A percentile compares a stretch with the other conserved stretches of the same genome.
phyloP scores from a whole-genome alignment of 805 yeast species.

The Saccharomycopsis guyanensis region DNA sequence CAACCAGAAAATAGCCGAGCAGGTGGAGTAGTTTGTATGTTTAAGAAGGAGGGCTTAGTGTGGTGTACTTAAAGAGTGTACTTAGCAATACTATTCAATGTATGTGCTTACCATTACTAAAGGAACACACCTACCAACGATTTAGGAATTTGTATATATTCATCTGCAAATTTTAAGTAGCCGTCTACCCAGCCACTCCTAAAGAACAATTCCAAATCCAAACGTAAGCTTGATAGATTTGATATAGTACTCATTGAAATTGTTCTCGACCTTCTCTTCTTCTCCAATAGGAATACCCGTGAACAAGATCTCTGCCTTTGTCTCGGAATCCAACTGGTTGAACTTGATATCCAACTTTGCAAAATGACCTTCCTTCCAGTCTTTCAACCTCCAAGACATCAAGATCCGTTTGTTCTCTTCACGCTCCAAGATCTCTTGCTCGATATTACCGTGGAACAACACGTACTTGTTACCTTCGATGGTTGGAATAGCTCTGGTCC shows the following conservation, averaged over 20 bases:
- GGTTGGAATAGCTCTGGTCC: slow-evolving; percentile 72
- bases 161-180: too few relatives aligned
- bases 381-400: slow-evolving; percentile 79
- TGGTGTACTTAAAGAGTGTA: too few relatives aligned
- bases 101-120: too few relatives aligned
- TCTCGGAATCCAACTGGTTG: slow-evolving; percentile 76
- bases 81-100: too few relatives aligned
- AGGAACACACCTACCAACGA: too few relatives aligned
- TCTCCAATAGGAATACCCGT: slow-evolving; percentile 92
- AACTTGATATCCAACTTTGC: slow-evolving; percentile 62
- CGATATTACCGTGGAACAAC: slow-evolving; percentile 82
- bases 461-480: slow-evolving; percentile 51
- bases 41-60: too few relatives aligned
- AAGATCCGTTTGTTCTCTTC: slow-evolving; percentile 52
- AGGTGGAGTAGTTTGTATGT: too few relatives aligned
- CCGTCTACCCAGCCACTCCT: too few relatives aligned
- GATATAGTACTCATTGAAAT: slow-evolving; percentile 85
- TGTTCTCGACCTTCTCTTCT: slow-evolving; percentile 76
- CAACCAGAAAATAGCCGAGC: neutral
- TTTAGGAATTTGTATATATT: too few relatives aligned
- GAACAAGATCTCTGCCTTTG: slow-evolving; percentile 71
- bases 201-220: slow-evolving; percentile 92
- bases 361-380: slow-evolving; percentile 82
- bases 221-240: slow-evolving; percentile 84
- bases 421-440: slow-evolving; percentile 59